phyloP scores from a whole-genome alignment of 75 land plant species.

The Sequoia sempervirens region DNA sequence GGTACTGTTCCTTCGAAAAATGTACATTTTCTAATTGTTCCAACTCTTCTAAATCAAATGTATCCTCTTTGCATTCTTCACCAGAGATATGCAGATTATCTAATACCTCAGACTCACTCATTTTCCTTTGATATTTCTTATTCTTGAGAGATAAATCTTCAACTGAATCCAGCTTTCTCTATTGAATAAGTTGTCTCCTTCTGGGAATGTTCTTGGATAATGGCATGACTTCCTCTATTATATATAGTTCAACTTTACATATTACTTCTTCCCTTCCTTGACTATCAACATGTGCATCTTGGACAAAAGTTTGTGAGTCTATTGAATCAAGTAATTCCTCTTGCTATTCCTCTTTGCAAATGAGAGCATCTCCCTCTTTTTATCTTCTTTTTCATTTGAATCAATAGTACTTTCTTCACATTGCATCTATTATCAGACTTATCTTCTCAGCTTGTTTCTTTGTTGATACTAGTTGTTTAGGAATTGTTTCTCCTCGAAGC shows the following conservation, averaged over 20 bases:
- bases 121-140: neutral
- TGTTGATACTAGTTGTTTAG: neutral
- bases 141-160: neutral
- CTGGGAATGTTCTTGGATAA: neutral
- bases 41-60: neutral
- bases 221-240: neutral
- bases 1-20: neutral
- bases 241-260: neutral
- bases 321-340: conserved; percentile 1
- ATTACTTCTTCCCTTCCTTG: neutral
- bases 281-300: neutral
- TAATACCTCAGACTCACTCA: neutral
- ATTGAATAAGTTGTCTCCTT: neutral
- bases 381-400: neutral
- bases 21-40: neutral
- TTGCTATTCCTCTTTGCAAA: neutral
- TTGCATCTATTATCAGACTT: neutral
- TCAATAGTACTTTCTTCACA: neutral
- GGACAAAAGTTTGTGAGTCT: neutral
- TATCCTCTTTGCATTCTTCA: neutral
- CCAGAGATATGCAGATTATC: neutral
- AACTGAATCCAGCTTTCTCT: neutral
- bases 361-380: neutral
- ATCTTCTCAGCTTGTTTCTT: neutral
- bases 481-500: neutral